A percentile compares a stretch with the other conserved stretches of the same genome.
Conservation (phyloP, 2,329 filamentous ascomycete genomes). For the Fusarium goolgardi region DNA sequence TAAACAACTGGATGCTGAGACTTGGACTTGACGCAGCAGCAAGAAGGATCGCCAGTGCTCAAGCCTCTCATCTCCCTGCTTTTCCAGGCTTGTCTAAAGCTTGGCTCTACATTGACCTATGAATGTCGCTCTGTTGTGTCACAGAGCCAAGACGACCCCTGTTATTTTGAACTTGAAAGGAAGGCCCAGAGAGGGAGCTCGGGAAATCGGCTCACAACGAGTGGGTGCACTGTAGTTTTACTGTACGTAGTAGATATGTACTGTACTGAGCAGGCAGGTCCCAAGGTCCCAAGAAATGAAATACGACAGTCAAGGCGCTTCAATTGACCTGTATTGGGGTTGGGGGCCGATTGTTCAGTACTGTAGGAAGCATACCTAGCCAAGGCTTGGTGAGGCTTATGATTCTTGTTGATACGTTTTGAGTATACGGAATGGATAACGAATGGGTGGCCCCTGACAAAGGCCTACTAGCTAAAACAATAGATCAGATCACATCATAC, state of each 20-base stretch:
- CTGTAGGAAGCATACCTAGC: not conserved
- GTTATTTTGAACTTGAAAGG: constrained; percentile 20
- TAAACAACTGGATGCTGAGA: constrained; percentile 1
- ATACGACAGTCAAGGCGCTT: constrained; percentile 20
- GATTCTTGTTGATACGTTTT: constrained; percentile 1
- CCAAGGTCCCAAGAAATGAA: constrained; percentile 4
- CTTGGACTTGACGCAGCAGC: constrained; percentile 25
- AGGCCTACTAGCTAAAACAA: not conserved
- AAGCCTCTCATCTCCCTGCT: constrained; percentile 29
- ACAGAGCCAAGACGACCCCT: constrained; percentile 29
- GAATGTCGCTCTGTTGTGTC: constrained; percentile 22
- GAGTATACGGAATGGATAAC: not conserved
- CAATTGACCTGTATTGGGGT: constrained; percentile 12
- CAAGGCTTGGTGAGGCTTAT: constrained; percentile 4
- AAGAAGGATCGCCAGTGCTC: constrained; percentile 20
- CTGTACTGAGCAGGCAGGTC: constrained; percentile 6
- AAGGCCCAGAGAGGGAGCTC: constrained; percentile 25
- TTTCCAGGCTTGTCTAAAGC: constrained; percentile 32
- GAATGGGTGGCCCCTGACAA: not conserved
- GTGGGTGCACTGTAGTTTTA: constrained; percentile 21
- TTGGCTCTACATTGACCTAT: constrained; percentile 20
- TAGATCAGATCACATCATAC: not conserved
- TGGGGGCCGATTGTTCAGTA: not conserved
- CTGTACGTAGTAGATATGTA: not conserved
- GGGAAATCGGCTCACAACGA: constrained; percentile 34